Conservation (phyloP, 176 grass and related monocot genomes). For the Themeda triandra region DNA sequence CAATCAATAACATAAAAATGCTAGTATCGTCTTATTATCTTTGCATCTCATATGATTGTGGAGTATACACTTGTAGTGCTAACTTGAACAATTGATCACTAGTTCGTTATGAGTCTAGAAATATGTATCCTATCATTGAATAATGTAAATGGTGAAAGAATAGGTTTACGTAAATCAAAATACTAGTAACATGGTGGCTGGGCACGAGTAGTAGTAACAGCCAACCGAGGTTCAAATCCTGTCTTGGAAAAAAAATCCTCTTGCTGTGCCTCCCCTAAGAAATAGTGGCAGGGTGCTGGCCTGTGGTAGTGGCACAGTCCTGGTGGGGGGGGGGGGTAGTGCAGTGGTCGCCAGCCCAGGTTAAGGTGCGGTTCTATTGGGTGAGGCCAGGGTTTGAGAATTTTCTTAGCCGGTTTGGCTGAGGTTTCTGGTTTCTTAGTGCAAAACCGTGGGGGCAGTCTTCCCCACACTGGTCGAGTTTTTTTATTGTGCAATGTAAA, state of each 20-base stretch:
- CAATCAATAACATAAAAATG: not conserved
- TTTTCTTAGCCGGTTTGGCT: not conserved
- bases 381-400: not conserved
- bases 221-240: not conserved
- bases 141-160: not conserved
- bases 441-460: not conserved
- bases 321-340: not conserved
- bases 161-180: not conserved
- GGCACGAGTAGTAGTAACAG: not conserved
- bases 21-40: not conserved
- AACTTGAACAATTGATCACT: slow-evolving; percentile 3
- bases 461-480: not conserved
- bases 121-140: not conserved
- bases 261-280: not conserved
- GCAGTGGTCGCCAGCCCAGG: not conserved
- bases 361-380: not conserved
- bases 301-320: not conserved
- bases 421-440: not conserved
- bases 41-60: not conserved
- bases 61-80: not conserved
- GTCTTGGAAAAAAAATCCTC: not conserved
- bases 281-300: not conserved
- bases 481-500: not conserved
- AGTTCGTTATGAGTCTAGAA: not conserved
- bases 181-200: not conserved